Evolutionary conservation across 352 stramenopile genomes (phyloP), one percentile per base, ranked within the genome.

Genomic region (Globisporangium nodosum): DNA sequence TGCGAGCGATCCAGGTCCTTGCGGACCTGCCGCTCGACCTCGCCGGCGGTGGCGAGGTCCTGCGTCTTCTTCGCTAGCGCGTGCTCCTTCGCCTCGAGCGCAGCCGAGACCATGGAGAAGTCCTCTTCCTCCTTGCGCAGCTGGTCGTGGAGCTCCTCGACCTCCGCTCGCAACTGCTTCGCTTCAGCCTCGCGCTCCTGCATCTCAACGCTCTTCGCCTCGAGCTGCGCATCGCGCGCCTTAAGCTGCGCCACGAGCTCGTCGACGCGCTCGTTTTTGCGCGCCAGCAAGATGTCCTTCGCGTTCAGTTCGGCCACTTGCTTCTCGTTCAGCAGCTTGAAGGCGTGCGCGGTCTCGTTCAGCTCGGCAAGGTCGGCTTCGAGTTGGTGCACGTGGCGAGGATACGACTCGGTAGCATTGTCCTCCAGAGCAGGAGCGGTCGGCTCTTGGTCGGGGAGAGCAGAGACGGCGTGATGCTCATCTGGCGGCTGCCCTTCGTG

Each of bases 101-200:
- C 72, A 3, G 82, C 66, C n/a, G 66, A 70, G 16, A 89, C 56
- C 74, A 87, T 80, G 3, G 67, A 56, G 47, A 90, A 89, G 4
- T 89, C 80, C 7, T 87, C 74, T 55, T 92, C 82, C 20, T 86
- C 69, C n/a, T 78, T 84, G 6, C 69, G 57, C 48, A 87, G 56
- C 53, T 89, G 78, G 12, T 78, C 60, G 3, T 68, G 64, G 13
- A 87, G 61, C 8, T 82, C 66, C 0, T 71, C 51, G 5, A 81
- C 49, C 20, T 81, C 64, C 11, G 39, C 42, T 15, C 71, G 51
- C 3, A 70, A 30, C 31, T 71, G 61, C 4, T 69, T 50, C 12
- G 67, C 46, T 9, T 61, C 66, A 12, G 57, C 31, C 6, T 72
- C 49, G n/a, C 67, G 49, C 4, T 54, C 43, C 27, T 65, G 51